phyloP scores from a whole-genome alignment of 2,329 filamentous ascomycete species.

The Paraconiothyrium brasiliense region DNA sequence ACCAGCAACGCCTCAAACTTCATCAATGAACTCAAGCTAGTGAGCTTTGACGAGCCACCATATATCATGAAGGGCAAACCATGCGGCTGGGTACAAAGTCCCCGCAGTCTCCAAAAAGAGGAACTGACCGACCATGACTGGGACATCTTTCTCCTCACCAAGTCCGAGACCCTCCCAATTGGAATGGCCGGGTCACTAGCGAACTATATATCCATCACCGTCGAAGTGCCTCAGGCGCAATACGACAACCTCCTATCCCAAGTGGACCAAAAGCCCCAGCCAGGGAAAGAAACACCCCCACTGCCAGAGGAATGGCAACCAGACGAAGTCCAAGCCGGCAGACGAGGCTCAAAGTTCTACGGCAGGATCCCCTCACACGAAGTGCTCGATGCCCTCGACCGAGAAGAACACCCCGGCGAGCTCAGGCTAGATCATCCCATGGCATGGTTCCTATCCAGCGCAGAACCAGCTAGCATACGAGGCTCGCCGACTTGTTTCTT shows the following conservation, averaged over 20 bases:
- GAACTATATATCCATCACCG: neutral
- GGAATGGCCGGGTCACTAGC: neutral
- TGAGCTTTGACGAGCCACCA: neutral
- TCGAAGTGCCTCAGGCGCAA: neutral
- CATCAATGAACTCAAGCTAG: neutral
- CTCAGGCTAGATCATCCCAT: neutral
- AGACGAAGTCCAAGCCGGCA: too few relatives aligned
- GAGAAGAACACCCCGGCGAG: neutral
- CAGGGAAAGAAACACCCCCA: neutral
- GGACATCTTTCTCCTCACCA: conserved; percentile 1
- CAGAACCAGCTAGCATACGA: neutral
- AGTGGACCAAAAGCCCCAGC: neutral
- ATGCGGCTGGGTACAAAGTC: conserved; percentile 2
- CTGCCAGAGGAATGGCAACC: neutral
- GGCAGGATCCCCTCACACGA: neutral
- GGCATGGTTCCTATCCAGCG: conserved; percentile 2
- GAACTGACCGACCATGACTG: neutral
- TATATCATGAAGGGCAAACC: conserved; percentile 3
- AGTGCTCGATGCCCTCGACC: neutral
- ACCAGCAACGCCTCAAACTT: conserved; percentile 1
- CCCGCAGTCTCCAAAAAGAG: neutral
- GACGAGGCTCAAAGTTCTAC: neutral
- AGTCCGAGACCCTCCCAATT: neutral
- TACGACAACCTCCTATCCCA: neutral
- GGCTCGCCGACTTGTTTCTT: neutral